Percentiles rank a stretch among this genome's conserved stretches.
Evolutionary conservation across 2,329 filamentous ascomycete genomes (phyloP).

Genomic region (Akanthomyces muscarius): DNA sequence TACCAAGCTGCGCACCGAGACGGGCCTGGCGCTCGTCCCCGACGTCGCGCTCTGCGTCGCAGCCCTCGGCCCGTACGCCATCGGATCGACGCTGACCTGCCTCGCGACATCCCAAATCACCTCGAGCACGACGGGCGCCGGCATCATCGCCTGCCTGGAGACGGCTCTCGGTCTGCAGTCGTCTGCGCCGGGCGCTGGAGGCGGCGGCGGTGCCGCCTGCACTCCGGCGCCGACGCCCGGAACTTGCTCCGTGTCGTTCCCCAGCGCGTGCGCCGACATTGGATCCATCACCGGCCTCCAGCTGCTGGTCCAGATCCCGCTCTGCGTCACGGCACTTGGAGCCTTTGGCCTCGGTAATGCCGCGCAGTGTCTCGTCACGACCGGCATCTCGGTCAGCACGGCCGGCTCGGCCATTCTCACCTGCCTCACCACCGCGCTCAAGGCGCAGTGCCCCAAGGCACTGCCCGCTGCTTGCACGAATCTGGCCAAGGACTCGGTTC

Average conservation of each 20-base stretch:
- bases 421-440: constrained; percentile 7
- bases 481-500: neutral
- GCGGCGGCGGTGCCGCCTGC: neutral
- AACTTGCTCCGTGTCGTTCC: neutral
- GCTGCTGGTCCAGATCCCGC: neutral
- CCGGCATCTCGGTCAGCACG: neutral
- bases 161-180: neutral
- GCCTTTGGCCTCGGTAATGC: constrained; percentile 2
- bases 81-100: constrained; percentile 14
- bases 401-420: neutral
- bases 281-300: neutral
- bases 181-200: neutral
- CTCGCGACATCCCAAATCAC: neutral
- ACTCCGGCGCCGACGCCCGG: neutral
- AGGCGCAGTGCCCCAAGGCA: neutral
- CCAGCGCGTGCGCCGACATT: neutral
- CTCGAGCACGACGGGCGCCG: neutral
- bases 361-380: constrained; percentile 6
- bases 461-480: constrained; percentile 1
- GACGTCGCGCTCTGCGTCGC: constrained; percentile 8
- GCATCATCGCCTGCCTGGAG: neutral
- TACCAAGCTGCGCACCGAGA: neutral
- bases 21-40: neutral
- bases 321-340: neutral
- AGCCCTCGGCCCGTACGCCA: constrained; percentile 17